phyloP scores from a whole-genome alignment of 1,284 basidiomycete species.

The Limonomyces culmigenus region DNA sequence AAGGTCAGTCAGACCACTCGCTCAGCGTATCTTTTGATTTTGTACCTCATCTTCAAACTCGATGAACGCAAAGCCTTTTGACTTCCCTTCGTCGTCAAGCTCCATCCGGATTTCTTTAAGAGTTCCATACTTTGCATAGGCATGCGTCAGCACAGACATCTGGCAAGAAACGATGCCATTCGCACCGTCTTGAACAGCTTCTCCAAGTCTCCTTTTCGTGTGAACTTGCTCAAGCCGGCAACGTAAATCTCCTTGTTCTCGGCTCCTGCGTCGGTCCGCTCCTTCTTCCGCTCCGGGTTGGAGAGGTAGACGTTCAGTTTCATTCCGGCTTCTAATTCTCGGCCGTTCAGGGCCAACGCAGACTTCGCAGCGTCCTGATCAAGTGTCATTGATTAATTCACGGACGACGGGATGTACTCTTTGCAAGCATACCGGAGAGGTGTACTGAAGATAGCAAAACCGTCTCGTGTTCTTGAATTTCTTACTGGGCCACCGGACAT shows the following conservation, averaged over 20 bases:
- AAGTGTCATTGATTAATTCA: background rate
- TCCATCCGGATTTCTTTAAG: conserved; percentile 73
- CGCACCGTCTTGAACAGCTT: conserved; percentile 61
- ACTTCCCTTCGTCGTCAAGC: conserved; percentile 49
- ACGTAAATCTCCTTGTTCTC: conserved; percentile 77
- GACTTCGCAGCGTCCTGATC: conserved; percentile 52
- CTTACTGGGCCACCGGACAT: conserved; percentile 96
- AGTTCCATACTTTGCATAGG: conserved; percentile 48
- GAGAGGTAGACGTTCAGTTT: conserved; percentile 74
- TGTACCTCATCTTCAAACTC: conserved; percentile 75
- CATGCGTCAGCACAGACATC: background rate
- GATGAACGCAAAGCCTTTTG: conserved; percentile 85
- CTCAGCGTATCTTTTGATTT: too few relatives aligned
- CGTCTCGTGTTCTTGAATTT: conserved; percentile 82
- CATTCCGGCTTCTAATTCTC: conserved; percentile 51
- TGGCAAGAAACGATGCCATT: conserved; percentile 4
- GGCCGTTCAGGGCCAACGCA: conserved; percentile 65
- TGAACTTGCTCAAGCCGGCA: conserved; percentile 64
- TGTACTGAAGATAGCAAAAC: conserved; percentile 92
- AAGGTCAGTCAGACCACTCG: too few relatives aligned
- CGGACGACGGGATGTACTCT: background rate
- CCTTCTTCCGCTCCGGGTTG: conserved; percentile 79
- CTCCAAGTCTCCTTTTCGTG: conserved; percentile 55
- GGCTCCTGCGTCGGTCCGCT: conserved; percentile 72
- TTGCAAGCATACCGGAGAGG: conserved; percentile 44